Conservation (phyloP, 371 early-diverging fungal genomes). For the Syncephalastrum contaminatum region DNA sequence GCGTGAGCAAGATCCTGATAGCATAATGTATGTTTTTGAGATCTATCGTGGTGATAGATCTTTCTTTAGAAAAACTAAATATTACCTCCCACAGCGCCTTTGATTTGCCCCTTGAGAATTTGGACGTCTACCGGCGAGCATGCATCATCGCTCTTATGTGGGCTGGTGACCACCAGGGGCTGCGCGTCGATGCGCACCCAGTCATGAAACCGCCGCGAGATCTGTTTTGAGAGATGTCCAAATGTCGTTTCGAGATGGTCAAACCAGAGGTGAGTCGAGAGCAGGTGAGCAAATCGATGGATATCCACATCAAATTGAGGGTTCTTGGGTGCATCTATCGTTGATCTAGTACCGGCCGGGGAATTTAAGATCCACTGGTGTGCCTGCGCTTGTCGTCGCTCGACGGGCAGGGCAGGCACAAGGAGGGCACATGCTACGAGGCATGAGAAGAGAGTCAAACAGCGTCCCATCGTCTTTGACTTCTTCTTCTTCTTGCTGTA, state of each 20-base stretch:
- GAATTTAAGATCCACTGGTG: no score
- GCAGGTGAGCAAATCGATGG: slow-evolving; percentile 20
- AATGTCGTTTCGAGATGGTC: slow-evolving; percentile 27
- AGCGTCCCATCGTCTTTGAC: no score
- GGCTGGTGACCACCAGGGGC: slow-evolving; percentile 1
- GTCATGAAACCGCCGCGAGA: slow-evolving; percentile 26
- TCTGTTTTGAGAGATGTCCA: slow-evolving; percentile 21
- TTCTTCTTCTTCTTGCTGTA: no score
- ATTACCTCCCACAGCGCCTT: slow-evolving; percentile 30
- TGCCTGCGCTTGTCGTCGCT: no score
- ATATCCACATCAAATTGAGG: slow-evolving; percentile 15
- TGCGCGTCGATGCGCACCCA: slow-evolving; percentile 19
- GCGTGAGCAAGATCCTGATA: background rate
- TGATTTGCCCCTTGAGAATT: slow-evolving; percentile 26
- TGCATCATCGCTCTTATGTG: slow-evolving; percentile 3
- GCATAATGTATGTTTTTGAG: no score
- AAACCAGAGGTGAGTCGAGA: slow-evolving; percentile 22
- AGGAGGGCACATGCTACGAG: no score
- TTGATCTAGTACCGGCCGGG: no score
- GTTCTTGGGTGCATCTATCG: no score
- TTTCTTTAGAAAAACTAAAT: background rate
- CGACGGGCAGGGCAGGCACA: no score
- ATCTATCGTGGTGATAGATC: no score
- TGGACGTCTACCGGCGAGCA: slow-evolving; percentile 21
- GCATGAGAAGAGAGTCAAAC: no score